Evolutionary conservation across 768 basidiomycete species (phyloP), one percentile per base, ranked within the genome.

Genomic region (Boletales sp.): DNA sequence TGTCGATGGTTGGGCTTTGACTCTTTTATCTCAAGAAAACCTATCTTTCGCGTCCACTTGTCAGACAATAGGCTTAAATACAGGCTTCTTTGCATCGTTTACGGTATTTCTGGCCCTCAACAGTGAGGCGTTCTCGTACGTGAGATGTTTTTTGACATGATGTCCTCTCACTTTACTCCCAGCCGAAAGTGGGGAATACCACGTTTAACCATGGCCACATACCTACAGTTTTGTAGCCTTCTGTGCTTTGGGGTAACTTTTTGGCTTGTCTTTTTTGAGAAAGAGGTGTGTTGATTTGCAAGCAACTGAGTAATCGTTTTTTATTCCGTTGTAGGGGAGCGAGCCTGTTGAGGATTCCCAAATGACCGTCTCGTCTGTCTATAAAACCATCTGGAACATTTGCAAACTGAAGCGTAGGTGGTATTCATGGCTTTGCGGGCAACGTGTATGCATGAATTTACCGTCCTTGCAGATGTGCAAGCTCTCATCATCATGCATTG

Each of bases 71-170:
- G 97, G 97, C 12, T 76, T 99, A 21, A 97, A 95, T 59, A 89
- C 90, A 1, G 97, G 97, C 6, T 97, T 86, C 69, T 94, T 98
- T 62, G 80, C 94, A 29, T 94, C 92, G 2, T 98, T 97, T 65
- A 99, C 97, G 8, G 93, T 98, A 7, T 98, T 98, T 65, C 79
- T 99, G 37, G 97, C 97, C 0, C 83, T 99, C 65, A 99, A 97
- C 65, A 94, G 91, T 56, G 86, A 92, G 60, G 85, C 87, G 21
- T 99, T 99, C 63, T 81, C 84, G 88, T 90, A 60, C 40, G 82
- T 71, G 5, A 4, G 34, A 41, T 31, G 9, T 41, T 40, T 31
- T 32, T 40, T 18, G 41, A 11, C 42, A 19, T 52, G 19, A 21
- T 32, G 12, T 52, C 15, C 27, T 38, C 51, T 64, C 13, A 61